Evolutionary conservation across 2,329 filamentous ascomycete genomes (phyloP), one percentile per base, ranked within the genome.

Genomic region (Venturia oleaginea): DNA sequence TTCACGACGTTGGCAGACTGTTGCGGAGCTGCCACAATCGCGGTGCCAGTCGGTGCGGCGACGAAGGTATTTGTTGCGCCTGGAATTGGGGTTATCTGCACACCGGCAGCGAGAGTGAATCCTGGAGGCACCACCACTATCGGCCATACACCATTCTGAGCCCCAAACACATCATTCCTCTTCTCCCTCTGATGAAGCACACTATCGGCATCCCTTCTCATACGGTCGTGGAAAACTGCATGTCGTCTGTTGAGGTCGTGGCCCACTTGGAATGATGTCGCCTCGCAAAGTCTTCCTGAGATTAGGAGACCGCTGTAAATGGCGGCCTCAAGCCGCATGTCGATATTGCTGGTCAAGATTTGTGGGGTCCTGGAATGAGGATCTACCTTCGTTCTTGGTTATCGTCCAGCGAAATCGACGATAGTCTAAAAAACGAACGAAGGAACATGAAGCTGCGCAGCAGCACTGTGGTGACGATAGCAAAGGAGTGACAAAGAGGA

Each of bases 311-410:
- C 38, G 55, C 63, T 43, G 22, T 38, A 30, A 17, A 59, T 34
- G 32, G 63, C 55, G 63, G 63, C 63, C 55, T 64, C 63, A 27
- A 64, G 54, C 54, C 63, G 54, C 63, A 64, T 64, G 6, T 61
- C 63, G 55, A 61, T 51, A 15, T 64, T 46, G 63, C 62, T 38
- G 62, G 38, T 30, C 61, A 43, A 27, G 61, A 37, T 37, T 54
- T 51, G 40, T 54, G n/a, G 40, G 37, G 34, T 27, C n/a, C 42
- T 15, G 32, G 11, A 48, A 55, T 46, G 51, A 51, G n/a, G n/a
- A 38, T 37, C 40, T 37, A 22, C 42, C 19, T 24, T 19, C 3
- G 10, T 8, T 22, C 37, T 27, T 37, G 30, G 24, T 38, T 51
- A 37, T 63, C 62, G 62, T 55, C 62, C 32, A 37, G 62, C 62